Conservation (phyloP, 2,329 filamentous ascomycete genomes). For the Verticillium longisporum region DNA sequence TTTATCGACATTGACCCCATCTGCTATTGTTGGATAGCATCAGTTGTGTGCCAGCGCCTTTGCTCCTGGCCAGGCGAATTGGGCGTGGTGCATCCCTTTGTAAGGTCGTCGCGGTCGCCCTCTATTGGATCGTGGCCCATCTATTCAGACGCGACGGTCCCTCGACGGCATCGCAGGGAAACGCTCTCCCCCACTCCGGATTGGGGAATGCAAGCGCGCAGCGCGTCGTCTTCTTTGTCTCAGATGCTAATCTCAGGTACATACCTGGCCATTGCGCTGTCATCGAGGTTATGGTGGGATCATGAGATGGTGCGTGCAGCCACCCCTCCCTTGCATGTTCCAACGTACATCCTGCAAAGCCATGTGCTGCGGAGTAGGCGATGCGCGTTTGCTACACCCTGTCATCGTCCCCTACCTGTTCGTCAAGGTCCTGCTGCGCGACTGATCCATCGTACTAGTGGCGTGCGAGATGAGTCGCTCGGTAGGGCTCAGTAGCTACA, state of each 20-base stretch:
- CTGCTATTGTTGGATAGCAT: not conserved
- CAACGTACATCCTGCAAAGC: not conserved
- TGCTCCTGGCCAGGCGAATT: not conserved
- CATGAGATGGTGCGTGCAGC: not conserved
- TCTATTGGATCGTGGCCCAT: not conserved
- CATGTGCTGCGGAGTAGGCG: not conserved
- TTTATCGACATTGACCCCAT: not conserved
- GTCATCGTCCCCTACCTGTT: not conserved
- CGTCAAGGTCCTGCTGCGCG: not conserved
- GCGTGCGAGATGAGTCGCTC: not conserved
- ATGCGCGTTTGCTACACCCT: not conserved
- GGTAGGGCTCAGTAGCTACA: not conserved
- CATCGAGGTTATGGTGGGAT: not conserved
- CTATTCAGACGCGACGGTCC: not conserved
- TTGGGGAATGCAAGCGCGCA: not conserved
- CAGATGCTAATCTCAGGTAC: not conserved
- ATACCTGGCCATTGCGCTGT: not conserved
- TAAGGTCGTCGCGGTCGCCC: not conserved
- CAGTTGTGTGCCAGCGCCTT: not conserved
- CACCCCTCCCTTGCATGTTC: constrained; percentile 1
- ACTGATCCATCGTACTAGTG: not conserved
- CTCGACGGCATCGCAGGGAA: not conserved
- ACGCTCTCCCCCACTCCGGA: not conserved
- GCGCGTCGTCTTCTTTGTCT: not conserved
- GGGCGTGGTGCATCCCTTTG: not conserved